phyloP scores from a whole-genome alignment of 177 flowering plant species.

The Tripterygium wilfordii region DNA sequence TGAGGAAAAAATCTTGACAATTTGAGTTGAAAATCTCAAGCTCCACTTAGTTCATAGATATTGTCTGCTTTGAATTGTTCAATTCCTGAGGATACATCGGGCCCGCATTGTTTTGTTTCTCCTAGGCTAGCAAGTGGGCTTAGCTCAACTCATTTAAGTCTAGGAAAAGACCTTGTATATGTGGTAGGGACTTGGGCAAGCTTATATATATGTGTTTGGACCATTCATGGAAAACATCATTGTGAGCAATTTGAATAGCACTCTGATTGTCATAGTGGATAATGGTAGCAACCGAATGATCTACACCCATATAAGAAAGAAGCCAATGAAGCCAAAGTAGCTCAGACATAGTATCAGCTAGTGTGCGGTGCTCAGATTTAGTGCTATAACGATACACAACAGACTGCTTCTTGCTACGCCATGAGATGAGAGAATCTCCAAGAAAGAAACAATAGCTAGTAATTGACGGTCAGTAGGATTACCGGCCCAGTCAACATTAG shows the following conservation, averaged over 20 bases:
- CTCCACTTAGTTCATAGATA: no score
- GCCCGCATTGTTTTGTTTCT: no score
- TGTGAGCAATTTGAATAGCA: slow-evolving; percentile 3
- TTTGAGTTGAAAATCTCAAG: no score
- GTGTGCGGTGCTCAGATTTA: neutral
- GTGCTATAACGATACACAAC: neutral
- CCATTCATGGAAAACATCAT: neutral
- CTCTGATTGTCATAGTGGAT: neutral
- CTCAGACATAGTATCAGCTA: neutral
- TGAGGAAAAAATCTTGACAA: no score
- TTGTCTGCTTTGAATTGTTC: no score
- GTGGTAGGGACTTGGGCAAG: no score
- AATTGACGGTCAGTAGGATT: neutral
- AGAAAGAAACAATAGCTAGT: neutral
- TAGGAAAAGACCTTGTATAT: no score
- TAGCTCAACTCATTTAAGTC: no score
- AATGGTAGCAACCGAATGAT: neutral
- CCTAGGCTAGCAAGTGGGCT: no score
- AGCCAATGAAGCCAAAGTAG: neutral
- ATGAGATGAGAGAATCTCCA: slow-evolving; percentile 5
- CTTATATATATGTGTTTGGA: neutral
- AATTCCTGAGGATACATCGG: no score
- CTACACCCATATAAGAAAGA: neutral
- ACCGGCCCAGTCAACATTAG: neutral
- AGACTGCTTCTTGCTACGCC: slow-evolving; percentile 4